Conservation (phyloP, 2,329 filamentous ascomycete species). For the Colletotrichum karsti region DNA sequence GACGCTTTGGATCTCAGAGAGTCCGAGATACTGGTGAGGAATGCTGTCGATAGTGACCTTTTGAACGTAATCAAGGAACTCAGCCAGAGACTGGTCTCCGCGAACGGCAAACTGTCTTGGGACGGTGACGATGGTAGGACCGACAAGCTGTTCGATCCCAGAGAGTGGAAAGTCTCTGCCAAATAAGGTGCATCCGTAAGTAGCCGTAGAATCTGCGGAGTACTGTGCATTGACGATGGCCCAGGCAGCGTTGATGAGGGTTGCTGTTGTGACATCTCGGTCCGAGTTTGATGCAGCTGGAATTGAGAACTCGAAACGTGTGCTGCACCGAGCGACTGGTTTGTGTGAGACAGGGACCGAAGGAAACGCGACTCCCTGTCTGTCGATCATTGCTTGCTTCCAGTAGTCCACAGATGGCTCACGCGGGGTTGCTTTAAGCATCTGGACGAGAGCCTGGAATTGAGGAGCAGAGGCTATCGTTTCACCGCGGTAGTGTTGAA, state of each 20-base stretch:
- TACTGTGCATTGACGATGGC: slow-evolving; percentile 46
- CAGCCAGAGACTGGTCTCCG: background rate
- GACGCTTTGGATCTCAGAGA: slow-evolving; percentile 28
- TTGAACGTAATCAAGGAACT: slow-evolving; percentile 26
- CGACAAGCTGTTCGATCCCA: slow-evolving; percentile 36
- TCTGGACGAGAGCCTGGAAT: background rate
- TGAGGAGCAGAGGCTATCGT: background rate
- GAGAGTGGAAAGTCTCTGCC: slow-evolving; percentile 37
- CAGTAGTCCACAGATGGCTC: background rate
- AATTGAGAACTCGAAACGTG: background rate
- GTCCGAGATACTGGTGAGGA: slow-evolving; percentile 32
- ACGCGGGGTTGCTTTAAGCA: background rate
- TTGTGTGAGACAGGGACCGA: background rate
- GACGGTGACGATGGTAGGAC: slow-evolving; percentile 39
- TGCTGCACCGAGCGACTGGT: background rate
- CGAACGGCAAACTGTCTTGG: slow-evolving; percentile 34
- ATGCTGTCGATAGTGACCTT: slow-evolving; percentile 27
- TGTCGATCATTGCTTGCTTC: background rate
- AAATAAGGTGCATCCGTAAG: slow-evolving; percentile 37
- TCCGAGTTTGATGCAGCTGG: background rate
- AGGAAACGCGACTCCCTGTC: background rate
- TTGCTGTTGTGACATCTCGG: slow-evolving; percentile 22
- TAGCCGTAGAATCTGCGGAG: slow-evolving; percentile 35
- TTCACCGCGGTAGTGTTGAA: background rate
- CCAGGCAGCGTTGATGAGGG: slow-evolving; percentile 36